These are phyloP conservation scores for Pseudozyma flocculosa DNA, from an alignment of 1,284 basidiomycete species.

Conservation along the genomic window DNA sequence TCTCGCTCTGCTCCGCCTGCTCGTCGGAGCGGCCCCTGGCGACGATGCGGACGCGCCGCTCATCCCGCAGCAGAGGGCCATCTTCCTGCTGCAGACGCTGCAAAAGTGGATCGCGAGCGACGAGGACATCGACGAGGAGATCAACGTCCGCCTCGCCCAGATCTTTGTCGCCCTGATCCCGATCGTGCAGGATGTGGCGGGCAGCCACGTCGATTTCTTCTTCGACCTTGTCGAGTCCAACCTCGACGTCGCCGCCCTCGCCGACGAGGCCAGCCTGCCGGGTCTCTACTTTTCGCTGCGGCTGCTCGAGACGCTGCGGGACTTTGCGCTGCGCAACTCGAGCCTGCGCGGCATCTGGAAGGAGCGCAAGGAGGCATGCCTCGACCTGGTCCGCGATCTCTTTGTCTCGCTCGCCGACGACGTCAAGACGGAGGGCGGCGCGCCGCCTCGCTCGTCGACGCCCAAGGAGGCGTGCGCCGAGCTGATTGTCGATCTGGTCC, in stretches of 20 bases:
- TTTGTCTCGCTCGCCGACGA: conserved; percentile 60
- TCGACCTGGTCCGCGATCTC: conserved; percentile 67
- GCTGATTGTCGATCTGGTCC: conserved; percentile 38
- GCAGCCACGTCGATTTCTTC: conserved; percentile 87
- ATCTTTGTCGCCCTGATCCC: conserved; percentile 78
- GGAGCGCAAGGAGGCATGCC: conserved; percentile 64
- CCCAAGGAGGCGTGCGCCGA: conserved; percentile 29
- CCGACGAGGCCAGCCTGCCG: conserved; percentile 67
- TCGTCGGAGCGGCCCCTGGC: conserved; percentile 76
- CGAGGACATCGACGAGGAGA: conserved; percentile 71
- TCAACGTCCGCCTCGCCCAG: conserved; percentile 74
- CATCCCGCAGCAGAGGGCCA: conserved; percentile 74
- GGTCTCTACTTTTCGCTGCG: conserved; percentile 70
- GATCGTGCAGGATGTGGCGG: conserved; percentile 81
- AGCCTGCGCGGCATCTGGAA: conserved; percentile 70
- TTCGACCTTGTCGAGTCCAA: conserved; percentile 87
- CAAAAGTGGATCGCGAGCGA: conserved; percentile 77
- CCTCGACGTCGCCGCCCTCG: conserved; percentile 71
- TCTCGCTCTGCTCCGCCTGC: conserved; percentile 68
- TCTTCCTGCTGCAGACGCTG: conserved; percentile 84
- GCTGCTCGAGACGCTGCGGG: conserved; percentile 71
- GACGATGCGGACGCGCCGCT: conserved; percentile 79
- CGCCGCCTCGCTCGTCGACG: conserved; percentile 2
- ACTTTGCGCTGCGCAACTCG: conserved; percentile 73
- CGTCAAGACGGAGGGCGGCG: background rate